These are phyloP conservation scores for Vigna nakashimae DNA, from an alignment of 306 rosid genomes.

Conservation along the genomic window DNA sequence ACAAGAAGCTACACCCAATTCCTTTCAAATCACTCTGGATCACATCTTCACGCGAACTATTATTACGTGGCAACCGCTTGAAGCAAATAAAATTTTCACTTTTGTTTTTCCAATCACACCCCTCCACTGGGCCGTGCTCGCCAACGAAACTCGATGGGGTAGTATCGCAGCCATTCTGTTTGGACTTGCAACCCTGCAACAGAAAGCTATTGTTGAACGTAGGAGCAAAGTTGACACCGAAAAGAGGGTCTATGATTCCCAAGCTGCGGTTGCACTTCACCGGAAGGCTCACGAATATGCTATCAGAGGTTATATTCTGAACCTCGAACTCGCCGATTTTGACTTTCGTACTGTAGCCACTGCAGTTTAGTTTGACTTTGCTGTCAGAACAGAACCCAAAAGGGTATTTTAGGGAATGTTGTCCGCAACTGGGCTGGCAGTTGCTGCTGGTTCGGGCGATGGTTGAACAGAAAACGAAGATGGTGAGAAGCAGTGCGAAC, in stretches of 20 bases:
- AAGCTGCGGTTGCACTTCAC: conserved; percentile 53
- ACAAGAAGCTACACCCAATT: conserved; percentile 51
- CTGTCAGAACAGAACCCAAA: conserved; percentile 65
- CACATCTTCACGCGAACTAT: background rate
- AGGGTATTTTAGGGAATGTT: conserved; percentile 56
- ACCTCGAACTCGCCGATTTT: conserved; percentile 53
- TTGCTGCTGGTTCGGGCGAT: conserved; percentile 20
- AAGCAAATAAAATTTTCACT: conserved; percentile 58
- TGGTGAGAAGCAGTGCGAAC: conserved; percentile 38
- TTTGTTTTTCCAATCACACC: conserved; percentile 10
- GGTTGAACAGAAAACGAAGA: conserved; percentile 47
- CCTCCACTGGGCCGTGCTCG: background rate
- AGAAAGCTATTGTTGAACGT: conserved; percentile 60
- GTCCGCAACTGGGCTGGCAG: conserved; percentile 47
- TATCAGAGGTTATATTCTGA: conserved; percentile 53
- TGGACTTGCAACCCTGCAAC: conserved; percentile 48
- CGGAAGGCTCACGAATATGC: conserved; percentile 61
- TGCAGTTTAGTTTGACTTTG: conserved; percentile 57
- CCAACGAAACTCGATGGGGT: conserved; percentile 39
- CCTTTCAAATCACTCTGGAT: background rate
- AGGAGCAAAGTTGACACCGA: conserved; percentile 50
- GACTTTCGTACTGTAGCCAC: background rate
- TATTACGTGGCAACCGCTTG: background rate
- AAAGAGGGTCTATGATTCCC: conserved; percentile 41
- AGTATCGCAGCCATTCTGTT: conserved; percentile 49